Evolutionary conservation across 2,329 filamentous ascomycete genomes (phyloP), one percentile per base, ranked within the genome.

Genomic region (Colletotrichum costaricense): DNA sequence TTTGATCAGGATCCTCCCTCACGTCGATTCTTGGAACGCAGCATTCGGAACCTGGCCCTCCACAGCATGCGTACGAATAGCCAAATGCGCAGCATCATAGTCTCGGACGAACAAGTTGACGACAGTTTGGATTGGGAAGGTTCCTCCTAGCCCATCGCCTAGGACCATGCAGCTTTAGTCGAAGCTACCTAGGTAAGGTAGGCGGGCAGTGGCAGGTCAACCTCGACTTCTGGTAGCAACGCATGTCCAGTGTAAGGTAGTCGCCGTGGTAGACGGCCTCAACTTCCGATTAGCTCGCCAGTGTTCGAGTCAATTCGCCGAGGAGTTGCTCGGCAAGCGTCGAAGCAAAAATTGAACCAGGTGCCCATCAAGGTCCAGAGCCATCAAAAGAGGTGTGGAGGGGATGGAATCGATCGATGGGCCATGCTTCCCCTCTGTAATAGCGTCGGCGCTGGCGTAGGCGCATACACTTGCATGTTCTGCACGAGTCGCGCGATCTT

Each of bases 401-500:
- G 56, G 33, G 35, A n/a, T 54, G 69, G 42, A 30, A 42, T 52
- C 62, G 49, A 64, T 38, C 46, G 22, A 55, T 64, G 33, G 62
- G 62, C 46, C 46, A 54, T 26, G 38, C 38, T 42, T 16, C 38
- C 38, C 11, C 52, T 22, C 42, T 42, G 19, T 49, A 49, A 49
- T 64, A 49, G 30, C 46, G 38, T 56, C 42, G 57, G 42, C 28
- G 42, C 52, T 72, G 69, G 65, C 58, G 58, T 59, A 42, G 65
- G 65, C 65, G 65, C 58, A 63, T 63, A 9, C 54, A 63, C 69
- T 69, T 72, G 65, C 69, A 64, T 55, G 58, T 38, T 46, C 33
- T 69, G 65, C 65, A 72, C 42, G 69, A 69, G 69, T 69, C 65
- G 65, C 69, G 64, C 42, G 5, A n/a, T 28, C 12, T 28, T 26